Conservation (phyloP, 371 early-diverging fungal genomes). For the Rhizopus microsporus region DNA sequence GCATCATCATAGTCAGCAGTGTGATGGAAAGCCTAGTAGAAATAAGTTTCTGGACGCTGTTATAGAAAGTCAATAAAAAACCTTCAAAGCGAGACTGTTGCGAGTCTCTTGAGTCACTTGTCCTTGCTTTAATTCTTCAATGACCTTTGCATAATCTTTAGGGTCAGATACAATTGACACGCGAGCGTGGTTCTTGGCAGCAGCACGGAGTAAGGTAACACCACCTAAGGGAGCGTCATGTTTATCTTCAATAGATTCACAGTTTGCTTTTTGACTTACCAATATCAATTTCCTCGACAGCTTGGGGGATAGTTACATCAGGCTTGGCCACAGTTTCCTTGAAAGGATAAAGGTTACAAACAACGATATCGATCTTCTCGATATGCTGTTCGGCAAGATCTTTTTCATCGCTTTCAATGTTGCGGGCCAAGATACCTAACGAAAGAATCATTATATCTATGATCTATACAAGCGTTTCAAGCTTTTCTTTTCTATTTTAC, state of each 20-base stretch:
- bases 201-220: slow-evolving; percentile 96
- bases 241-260: background rate
- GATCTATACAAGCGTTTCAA: background rate
- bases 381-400: slow-evolving; percentile 90
- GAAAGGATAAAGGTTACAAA: slow-evolving; percentile 98
- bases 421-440: slow-evolving; percentile 87
- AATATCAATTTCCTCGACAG: slow-evolving; percentile 98
- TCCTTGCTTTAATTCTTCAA: slow-evolving; percentile 68
- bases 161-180: slow-evolving; percentile 94
- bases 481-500: slow-evolving; percentile 30
- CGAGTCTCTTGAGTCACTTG: slow-evolving; percentile 57
- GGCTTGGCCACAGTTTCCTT: slow-evolving; percentile 88
- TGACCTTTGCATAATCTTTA: slow-evolving; percentile 79
- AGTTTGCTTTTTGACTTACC: slow-evolving; percentile 49
- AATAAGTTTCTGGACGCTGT: background rate
- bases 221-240: slow-evolving; percentile 68
- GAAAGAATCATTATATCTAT: background rate
- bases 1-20: slow-evolving; percentile 96
- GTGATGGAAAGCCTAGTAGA: slow-evolving; percentile 81
- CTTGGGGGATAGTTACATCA: slow-evolving; percentile 89
- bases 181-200: slow-evolving; percentile 97
- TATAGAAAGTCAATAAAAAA: slow-evolving; percentile 6
- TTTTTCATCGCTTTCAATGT: slow-evolving; percentile 81
- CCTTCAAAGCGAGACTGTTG: slow-evolving; percentile 70
- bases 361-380: slow-evolving; percentile 91